Percentiles rank a stretch among this genome's conserved stretches.
phyloP scores from a whole-genome alignment of 768 basidiomycete genomes.

The Tephrocybe sp. region DNA sequence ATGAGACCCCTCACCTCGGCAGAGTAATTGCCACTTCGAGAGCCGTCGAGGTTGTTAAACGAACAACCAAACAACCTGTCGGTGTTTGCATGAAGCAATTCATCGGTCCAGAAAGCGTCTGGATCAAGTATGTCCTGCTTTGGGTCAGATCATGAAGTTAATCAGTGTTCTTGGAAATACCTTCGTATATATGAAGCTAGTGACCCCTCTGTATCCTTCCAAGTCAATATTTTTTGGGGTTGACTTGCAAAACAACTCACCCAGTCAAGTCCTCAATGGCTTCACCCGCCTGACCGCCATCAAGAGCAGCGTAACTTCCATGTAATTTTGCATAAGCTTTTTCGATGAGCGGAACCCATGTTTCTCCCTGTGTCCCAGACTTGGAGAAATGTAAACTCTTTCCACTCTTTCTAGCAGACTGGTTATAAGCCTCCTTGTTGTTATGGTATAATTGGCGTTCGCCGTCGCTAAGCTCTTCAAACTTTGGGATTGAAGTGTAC shows the following conservation, averaged over 20 bases:
- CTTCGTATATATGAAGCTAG: slow-evolving; percentile 23
- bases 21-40: too few species aligned
- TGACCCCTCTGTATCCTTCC: slow-evolving; percentile 18
- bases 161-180: neutral
- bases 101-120: slow-evolving; percentile 49
- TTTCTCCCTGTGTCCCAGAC: slow-evolving; percentile 45
- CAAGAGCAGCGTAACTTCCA: slow-evolving; percentile 44
- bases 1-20: slow-evolving; percentile 34
- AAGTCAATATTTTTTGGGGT: too few species aligned
- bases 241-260: slow-evolving; percentile 32
- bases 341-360: slow-evolving; percentile 56
- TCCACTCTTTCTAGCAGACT: slow-evolving; percentile 41
- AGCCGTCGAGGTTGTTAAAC: slow-evolving; percentile 21
- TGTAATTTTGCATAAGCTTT: slow-evolving; percentile 61
- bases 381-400: slow-evolving; percentile 49
- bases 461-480: slow-evolving; percentile 31
- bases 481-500: slow-evolving; percentile 39
- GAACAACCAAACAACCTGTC: slow-evolving; percentile 51
- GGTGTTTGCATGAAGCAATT: slow-evolving; percentile 42
- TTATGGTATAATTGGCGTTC: slow-evolving; percentile 48
- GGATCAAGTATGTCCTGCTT: slow-evolving; percentile 46
- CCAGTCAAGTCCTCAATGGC: slow-evolving; percentile 59
- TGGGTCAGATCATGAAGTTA: neutral
- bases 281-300: slow-evolving; percentile 41
- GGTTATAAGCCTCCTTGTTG: slow-evolving; percentile 45